phyloP scores from a whole-genome alignment of 768 basidiomycete species.

The Pleurotus salmoneostramineus region DNA sequence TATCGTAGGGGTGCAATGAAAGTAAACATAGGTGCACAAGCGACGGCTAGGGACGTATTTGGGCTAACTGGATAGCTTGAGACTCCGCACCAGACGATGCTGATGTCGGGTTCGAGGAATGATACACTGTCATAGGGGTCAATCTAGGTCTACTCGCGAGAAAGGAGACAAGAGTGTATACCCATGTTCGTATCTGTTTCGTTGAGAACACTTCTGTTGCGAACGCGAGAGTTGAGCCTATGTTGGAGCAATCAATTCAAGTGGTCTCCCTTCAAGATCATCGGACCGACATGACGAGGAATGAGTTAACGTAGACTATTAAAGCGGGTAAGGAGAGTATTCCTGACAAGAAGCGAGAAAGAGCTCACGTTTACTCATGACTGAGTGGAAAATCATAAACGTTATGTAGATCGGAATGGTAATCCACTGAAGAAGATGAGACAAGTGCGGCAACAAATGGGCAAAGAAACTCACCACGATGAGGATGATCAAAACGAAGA shows the following conservation, averaged over 20 bases:
- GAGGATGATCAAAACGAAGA: neutral
- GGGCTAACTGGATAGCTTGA: no score
- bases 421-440: neutral
- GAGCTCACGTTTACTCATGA: neutral
- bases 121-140: no score
- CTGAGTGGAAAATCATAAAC: neutral
- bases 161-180: no score
- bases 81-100: no score
- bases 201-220: neutral
- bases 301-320: neutral
- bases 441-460: neutral
- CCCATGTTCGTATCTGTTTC: neutral
- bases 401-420: neutral
- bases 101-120: no score
- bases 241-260: neutral
- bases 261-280: neutral
- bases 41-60: no score
- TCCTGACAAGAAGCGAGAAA: no score
- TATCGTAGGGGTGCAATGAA: no score
- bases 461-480: neutral
- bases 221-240: neutral
- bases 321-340: no score
- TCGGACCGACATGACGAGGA: neutral
- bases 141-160: no score
- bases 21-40: no score